Conservation (phyloP, 495 filamentous ascomycete genomes). For the Cudoniella acicularis region DNA sequence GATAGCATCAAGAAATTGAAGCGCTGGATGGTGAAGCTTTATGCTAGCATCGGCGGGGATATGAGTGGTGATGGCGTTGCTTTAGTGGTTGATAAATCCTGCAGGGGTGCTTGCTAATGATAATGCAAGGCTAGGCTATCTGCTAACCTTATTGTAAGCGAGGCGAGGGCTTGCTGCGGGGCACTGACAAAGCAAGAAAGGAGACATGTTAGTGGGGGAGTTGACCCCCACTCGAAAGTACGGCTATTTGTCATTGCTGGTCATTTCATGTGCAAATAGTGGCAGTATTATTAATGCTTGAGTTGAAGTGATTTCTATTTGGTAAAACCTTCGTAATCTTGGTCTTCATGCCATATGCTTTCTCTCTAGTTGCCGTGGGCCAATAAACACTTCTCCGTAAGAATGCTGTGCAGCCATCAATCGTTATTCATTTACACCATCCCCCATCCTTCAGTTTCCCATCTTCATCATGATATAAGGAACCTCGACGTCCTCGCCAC, state of each 20-base stretch:
- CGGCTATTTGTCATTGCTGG: no score
- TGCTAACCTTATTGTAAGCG: no score
- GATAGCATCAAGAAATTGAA: not conserved
- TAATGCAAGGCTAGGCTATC: no score
- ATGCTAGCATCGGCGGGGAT: not conserved
- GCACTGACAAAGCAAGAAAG: no score
- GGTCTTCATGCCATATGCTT: not conserved
- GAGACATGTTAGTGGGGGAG: no score
- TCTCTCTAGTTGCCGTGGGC: constrained; percentile 10
- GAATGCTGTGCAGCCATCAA: not conserved
- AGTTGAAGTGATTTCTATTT: constrained; percentile 3
- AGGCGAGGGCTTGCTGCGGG: no score
- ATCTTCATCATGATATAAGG: constrained; percentile 89
- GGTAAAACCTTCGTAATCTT: not conserved
- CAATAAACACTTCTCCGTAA: constrained; percentile 6
- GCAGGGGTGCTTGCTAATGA: not conserved
- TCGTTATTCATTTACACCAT: constrained; percentile 8
- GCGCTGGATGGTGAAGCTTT: not conserved
- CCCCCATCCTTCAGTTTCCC: constrained; percentile 11
- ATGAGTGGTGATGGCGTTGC: not conserved
- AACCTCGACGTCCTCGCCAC: constrained; percentile 93
- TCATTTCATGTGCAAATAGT: no score
- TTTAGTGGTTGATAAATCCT: not conserved
- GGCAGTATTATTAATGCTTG: no score
- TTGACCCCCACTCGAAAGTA: no score